Evolutionary conservation across 352 stramenopile species (phyloP), one percentile per base, ranked within the genome.

Genomic region (Phytophthora kernoviae): DNA sequence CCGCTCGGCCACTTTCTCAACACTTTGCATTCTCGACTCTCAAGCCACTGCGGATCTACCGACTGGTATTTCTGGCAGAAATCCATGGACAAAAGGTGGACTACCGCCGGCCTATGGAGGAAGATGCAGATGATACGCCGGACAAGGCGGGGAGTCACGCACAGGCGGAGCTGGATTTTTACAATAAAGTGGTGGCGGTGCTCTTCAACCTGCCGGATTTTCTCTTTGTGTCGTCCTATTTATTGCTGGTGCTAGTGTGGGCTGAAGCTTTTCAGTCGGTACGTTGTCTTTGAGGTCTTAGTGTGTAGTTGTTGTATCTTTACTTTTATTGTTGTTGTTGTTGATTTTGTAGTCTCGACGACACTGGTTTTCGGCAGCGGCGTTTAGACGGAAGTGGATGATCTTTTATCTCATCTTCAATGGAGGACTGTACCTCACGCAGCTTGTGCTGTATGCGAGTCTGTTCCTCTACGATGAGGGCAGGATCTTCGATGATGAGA

Each of bases 171-270:
- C 74, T 95, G 5, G 81, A 93, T 44, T 95, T 95, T 36, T 95
- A 95, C 82, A 95, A 95, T 79, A 93, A 95, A 63, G 86, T 95
- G 20, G 86, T 95, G 43, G 86, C 86, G 5, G 86, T 97, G 65
- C 78, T 97, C 5, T 97, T 97, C 71, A 95, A 97, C 54, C 57
- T 97, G 44, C 91, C 91, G n/a, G 91, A 97, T 58, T 97, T 96
- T 56, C 71, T 96, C 15, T 96, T 94, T 48, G 84, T 97, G 39
- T 96, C 87, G 43, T 95, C 88, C 6, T 97, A 97, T 64, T 67
- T 96, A 42, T 66, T 97, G 54, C 68, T 97, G n/a, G 87, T 96
- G 40, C 62, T 97, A 17, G 85, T 97, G 17, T 97, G 88, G 88
- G 89, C 90, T 0, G 91, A 97, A 63, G 77, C 86, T 24, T 97